Percentiles rank a stretch among this genome's conserved stretches.
phyloP scores from a whole-genome alignment of 2,329 filamentous ascomycete genomes.

The Thyridium curvatum region DNA sequence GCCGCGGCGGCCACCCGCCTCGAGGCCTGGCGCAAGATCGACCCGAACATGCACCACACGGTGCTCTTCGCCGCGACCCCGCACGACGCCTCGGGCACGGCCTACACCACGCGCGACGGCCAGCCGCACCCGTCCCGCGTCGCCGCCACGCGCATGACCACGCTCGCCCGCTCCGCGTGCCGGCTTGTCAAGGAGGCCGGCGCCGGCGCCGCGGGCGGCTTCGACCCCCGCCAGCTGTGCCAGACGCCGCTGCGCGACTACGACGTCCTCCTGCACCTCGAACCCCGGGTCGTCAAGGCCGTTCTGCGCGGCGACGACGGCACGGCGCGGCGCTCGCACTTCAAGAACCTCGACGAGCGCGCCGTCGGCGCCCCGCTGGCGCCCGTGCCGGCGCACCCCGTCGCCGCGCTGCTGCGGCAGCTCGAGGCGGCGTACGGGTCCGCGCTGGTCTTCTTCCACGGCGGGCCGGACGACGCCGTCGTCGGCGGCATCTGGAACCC shows the following conservation, averaged over 20 bases:
- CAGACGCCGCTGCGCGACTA: conserved; percentile 68
- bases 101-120: conserved; percentile 65
- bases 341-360: conserved; percentile 73
- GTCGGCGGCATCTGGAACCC: conserved; percentile 56
- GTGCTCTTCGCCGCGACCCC: conserved; percentile 78
- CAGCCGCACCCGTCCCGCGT: conserved; percentile 62
- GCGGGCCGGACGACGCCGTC: conserved; percentile 44
- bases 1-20: conserved; percentile 62
- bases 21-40: conserved; percentile 76
- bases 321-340: conserved; percentile 41
- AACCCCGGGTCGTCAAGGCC: conserved; percentile 41
- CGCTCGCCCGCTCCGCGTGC: conserved; percentile 70
- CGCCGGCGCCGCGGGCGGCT: conserved; percentile 35
- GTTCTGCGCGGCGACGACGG: conserved; percentile 29
- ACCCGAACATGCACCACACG: conserved; percentile 80
- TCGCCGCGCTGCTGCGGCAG: conserved; percentile 59
- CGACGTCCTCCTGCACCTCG: conserved; percentile 76
- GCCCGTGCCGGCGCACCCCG: conserved; percentile 53
- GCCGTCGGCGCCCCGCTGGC: conserved; percentile 31
- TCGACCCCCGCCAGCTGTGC: conserved; percentile 62
- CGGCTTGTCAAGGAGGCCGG: conserved; percentile 50
- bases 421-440: conserved; percentile 61
- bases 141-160: conserved; percentile 75
- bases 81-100: conserved; percentile 68
- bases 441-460: conserved; percentile 74